Base-by-base conservation (phyloP, 768 basidiomycete genomes). In the Leccinum sublutescens region DNA sequence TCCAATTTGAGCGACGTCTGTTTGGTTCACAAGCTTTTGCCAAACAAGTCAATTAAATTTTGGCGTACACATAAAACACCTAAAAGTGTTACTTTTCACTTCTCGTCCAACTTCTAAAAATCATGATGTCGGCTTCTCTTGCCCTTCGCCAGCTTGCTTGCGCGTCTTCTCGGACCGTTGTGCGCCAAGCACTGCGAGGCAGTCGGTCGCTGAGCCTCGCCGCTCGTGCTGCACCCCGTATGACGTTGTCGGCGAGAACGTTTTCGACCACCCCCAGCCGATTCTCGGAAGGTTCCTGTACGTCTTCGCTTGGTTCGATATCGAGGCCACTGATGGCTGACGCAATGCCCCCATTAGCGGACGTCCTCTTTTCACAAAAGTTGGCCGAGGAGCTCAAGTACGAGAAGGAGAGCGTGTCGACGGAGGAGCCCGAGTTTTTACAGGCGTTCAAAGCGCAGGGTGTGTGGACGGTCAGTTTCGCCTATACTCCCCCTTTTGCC, bases 371-470 rank as follows among this genome's bases (percentile, higher is more conserved):
- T 47, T 78, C 85, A 10, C 81, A 88, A 69, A 92, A 89, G 66
- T 78, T 96, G 52, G 73, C 80, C 52, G 86, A 90, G 71, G 96
- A 98, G 78, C 80, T 97, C 66, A 79, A 87, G 67, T 97, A 89
- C 71, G 95, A 99, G 78, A 78, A 83, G 60, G 88, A 94, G 66
- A 76, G 79, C 25, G 75, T 69, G 2, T 68, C 69, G 27, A 57
- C 68, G 27, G 69, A 73, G 19, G 78, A 77, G 49, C 94, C 95
- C 29, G 90, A 91, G 50, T 95, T 93, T 71, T 67, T 98, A 68
- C 83, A 83, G 67, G 72, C 80, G 14, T 93, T 98, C 82, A 82
- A 84, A 70, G 78, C 74, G 54, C 80, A 87, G 68, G 87, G 88
- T 27, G 74, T 89, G 17, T 98, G 95, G 95, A 76, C 82, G 75